These are phyloP conservation scores for Monosporascus sp. DNA, from an alignment of 2,329 filamentous ascomycete species.

Conservation along the genomic window DNA sequence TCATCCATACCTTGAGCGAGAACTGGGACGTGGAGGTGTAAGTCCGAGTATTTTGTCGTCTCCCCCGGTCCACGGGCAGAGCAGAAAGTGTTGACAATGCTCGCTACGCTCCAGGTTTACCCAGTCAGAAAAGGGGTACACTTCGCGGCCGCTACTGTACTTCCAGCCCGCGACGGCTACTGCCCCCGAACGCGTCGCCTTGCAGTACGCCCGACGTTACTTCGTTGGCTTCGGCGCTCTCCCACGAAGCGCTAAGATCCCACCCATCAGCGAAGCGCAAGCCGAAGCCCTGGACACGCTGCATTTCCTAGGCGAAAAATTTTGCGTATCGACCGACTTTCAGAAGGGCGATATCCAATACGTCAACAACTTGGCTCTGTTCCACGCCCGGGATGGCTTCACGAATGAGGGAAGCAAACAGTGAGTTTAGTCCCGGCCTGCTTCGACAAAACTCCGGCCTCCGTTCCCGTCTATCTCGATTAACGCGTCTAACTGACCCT, in stretches of 20 bases:
- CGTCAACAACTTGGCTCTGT: slow-evolving; percentile 49
- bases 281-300: slow-evolving; percentile 48
- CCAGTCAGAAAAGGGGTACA: slow-evolving; percentile 41
- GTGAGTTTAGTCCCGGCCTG: slow-evolving; percentile 26
- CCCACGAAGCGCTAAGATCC: slow-evolving; percentile 49
- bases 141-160: slow-evolving; percentile 48
- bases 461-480: too few relatives aligned
- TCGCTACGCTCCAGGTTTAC: slow-evolving; percentile 40
- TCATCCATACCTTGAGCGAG: slow-evolving; percentile 51
- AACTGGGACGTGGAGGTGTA: slow-evolving; percentile 47
- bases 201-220: slow-evolving; percentile 56
- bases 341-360: slow-evolving; percentile 50
- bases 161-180: slow-evolving; percentile 43
- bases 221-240: slow-evolving; percentile 55
- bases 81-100: too few relatives aligned
- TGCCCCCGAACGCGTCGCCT: slow-evolving; percentile 47
- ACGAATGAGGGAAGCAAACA: slow-evolving; percentile 37
- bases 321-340: slow-evolving; percentile 40
- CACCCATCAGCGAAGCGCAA: slow-evolving; percentile 50
- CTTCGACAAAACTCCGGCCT: too few relatives aligned
- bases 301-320: slow-evolving; percentile 44
- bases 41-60: slow-evolving; percentile 8
- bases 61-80: too few relatives aligned
- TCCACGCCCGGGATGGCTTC: slow-evolving; percentile 49
- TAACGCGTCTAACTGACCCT: too few relatives aligned